Percentiles rank a stretch among this genome's conserved stretches.
Conservation (phyloP, 345 rosid species). For the Theobroma cacao region DNA sequence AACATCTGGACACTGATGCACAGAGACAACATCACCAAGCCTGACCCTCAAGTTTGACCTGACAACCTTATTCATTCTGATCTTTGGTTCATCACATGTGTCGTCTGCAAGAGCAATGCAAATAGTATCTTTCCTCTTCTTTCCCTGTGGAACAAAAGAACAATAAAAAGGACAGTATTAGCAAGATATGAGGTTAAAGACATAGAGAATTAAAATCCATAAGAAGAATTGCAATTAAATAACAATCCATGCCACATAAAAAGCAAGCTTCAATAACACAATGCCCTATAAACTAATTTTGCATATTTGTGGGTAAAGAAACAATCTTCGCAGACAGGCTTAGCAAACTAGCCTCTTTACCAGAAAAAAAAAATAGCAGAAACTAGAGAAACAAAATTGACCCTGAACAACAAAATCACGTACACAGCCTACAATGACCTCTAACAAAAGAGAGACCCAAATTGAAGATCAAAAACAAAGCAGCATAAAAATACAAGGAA, state of each 20-base stretch:
- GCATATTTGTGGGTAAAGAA: not conserved
- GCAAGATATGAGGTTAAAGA: not conserved
- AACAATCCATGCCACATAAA: not conserved
- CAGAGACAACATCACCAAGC: conserved; percentile 84
- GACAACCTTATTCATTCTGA: conserved; percentile 87
- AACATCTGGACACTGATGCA: conserved; percentile 89
- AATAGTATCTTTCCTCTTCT: conserved; percentile 78
- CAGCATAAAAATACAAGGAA: not conserved
- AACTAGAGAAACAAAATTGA: not conserved
- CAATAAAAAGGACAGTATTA: not conserved
- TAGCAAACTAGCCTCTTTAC: no score
- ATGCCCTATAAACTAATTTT: not conserved
- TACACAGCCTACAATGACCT: not conserved
- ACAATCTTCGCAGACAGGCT: not conserved
- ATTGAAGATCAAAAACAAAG: not conserved
- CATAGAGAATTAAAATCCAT: not conserved
- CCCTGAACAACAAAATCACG: conserved; percentile 5
- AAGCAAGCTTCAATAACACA: not conserved
- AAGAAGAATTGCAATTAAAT: not conserved
- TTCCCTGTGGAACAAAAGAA: conserved; percentile 46
- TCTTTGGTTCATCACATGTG: conserved; percentile 78
- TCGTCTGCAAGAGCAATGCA: conserved; percentile 90
- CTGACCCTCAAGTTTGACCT: conserved; percentile 90
- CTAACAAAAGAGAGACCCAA: not conserved
- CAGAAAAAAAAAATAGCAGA: not conserved